A percentile compares a stretch with the other conserved stretches of the same genome.
Evolutionary conservation across 2,329 filamentous ascomycete genomes (phyloP).

Genomic region (Fusarium mexicanum): DNA sequence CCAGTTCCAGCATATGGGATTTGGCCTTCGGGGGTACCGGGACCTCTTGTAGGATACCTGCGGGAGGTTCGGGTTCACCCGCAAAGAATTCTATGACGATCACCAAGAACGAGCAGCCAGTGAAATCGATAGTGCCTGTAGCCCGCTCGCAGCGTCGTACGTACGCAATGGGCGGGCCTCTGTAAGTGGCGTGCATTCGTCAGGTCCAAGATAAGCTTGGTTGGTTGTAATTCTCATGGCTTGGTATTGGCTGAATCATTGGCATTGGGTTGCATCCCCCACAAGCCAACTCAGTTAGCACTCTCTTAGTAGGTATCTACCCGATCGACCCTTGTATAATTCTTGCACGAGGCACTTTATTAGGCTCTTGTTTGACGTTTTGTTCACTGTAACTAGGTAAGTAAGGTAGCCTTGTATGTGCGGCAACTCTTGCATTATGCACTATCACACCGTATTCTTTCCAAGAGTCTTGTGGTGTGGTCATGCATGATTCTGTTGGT

Average conservation of each 20-base stretch:
- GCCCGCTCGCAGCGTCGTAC: neutral
- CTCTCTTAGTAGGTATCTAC: neutral
- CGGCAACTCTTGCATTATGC: neutral
- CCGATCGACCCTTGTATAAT: neutral
- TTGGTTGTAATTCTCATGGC: neutral
- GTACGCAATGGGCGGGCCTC: constrained; percentile 14
- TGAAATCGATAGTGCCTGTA: neutral
- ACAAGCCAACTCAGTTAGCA: constrained; percentile 9
- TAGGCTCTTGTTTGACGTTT: neutral
- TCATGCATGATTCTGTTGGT: constrained; percentile 4
- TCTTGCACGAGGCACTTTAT: neutral
- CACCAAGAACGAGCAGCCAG: neutral
- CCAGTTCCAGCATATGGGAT: neutral
- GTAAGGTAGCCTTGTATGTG: neutral
- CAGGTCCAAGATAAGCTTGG: constrained; percentile 14
- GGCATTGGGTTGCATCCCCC: constrained; percentile 1
- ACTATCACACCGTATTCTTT: constrained; percentile 7
- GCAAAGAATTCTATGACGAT: constrained; percentile 5
- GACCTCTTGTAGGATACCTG: constrained; percentile 2
- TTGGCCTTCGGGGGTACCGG: neutral
- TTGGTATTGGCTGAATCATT: constrained; percentile 10
- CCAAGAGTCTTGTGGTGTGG: neutral
- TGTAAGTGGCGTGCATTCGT: constrained; percentile 6
- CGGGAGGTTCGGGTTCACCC: neutral
- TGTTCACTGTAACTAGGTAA: neutral